Conservation (phyloP, 1,139 yeast genomes). For the Martiniozyma asiatica region DNA sequence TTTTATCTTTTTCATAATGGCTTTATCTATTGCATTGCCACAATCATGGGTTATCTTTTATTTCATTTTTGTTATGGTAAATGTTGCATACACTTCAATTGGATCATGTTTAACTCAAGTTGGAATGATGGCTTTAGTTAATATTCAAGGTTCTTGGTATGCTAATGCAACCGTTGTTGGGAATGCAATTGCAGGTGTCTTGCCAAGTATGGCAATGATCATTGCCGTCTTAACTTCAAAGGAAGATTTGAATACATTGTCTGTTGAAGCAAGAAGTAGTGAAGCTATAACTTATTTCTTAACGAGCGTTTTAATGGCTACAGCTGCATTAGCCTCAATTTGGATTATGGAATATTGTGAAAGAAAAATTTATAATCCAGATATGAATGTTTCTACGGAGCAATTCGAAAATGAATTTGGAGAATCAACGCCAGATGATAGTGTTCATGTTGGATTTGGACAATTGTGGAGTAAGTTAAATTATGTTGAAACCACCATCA, state of each 20-base stretch:
- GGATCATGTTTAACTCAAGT: conserved; percentile 75
- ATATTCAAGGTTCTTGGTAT: conserved; percentile 62
- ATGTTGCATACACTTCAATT: conserved; percentile 48
- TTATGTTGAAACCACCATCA: conserved; percentile 56
- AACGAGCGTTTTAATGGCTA: conserved; percentile 54
- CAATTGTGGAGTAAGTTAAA: conserved; percentile 48
- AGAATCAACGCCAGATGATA: neutral
- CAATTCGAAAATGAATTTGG: conserved; percentile 5
- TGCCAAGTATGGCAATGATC: conserved; percentile 72
- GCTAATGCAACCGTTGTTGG: conserved; percentile 92
- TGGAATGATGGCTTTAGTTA: conserved; percentile 81
- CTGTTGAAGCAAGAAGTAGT: conserved; percentile 9
- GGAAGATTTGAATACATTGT: neutral
- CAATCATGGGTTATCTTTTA: conserved; percentile 28
- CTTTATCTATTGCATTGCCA: conserved; percentile 37
- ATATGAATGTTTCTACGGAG: neutral
- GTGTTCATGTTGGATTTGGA: conserved; percentile 19
- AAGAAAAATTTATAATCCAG: neutral
- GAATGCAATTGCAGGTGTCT: conserved; percentile 85
- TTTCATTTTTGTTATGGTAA: conserved; percentile 38
- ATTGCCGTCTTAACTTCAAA: conserved; percentile 33
- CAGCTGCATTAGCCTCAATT: conserved; percentile 27
- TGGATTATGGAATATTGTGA: conserved; percentile 24
- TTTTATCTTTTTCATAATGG: conserved; percentile 31
- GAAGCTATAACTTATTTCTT: conserved; percentile 44